phyloP scores from a whole-genome alignment of 1,139 yeast species.

The Pichia sp. region DNA sequence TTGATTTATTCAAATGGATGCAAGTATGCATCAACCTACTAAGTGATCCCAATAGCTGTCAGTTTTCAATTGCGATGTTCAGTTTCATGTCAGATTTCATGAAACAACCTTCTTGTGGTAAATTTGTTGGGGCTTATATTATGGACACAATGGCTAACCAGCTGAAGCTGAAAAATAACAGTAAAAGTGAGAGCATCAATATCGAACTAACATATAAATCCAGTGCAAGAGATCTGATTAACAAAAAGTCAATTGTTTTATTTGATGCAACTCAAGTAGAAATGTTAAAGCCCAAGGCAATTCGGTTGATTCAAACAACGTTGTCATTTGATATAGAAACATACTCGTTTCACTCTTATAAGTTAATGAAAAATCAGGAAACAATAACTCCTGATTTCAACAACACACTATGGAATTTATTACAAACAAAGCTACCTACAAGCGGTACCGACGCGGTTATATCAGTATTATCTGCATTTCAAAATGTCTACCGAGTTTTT shows the following conservation, averaged over 20 bases:
- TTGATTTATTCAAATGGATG: conserved; percentile 38
- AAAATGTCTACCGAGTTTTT: conserved; percentile 36
- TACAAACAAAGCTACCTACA: conserved; percentile 32
- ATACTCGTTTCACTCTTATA: conserved; percentile 45
- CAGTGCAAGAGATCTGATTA: conserved; percentile 34
- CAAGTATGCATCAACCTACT: conserved; percentile 30
- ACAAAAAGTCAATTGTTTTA: conserved; percentile 31
- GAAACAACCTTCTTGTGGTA: conserved; percentile 17
- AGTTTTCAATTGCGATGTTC: conserved; percentile 34
- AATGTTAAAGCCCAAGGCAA: conserved; percentile 24
- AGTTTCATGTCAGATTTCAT: conserved; percentile 29
- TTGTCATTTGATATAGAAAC: conserved; percentile 47
- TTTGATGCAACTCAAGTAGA: conserved; percentile 30
- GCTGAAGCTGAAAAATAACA: conserved; percentile 20
- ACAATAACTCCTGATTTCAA: conserved; percentile 28
- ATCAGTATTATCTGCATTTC: conserved; percentile 35
- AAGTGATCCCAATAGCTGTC: conserved; percentile 33
- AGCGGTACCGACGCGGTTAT: conserved; percentile 31
- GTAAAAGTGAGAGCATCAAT: conserved; percentile 26
- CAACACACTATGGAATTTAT: conserved; percentile 38
- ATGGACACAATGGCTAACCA: conserved; percentile 23
- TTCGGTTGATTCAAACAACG: conserved; percentile 38
- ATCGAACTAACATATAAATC: conserved; percentile 34
- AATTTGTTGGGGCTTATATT: conserved; percentile 23
- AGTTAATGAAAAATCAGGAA: conserved; percentile 27